phyloP scores from a whole-genome alignment of 257 asterid genomes.

The Marsdenia floribunda region DNA sequence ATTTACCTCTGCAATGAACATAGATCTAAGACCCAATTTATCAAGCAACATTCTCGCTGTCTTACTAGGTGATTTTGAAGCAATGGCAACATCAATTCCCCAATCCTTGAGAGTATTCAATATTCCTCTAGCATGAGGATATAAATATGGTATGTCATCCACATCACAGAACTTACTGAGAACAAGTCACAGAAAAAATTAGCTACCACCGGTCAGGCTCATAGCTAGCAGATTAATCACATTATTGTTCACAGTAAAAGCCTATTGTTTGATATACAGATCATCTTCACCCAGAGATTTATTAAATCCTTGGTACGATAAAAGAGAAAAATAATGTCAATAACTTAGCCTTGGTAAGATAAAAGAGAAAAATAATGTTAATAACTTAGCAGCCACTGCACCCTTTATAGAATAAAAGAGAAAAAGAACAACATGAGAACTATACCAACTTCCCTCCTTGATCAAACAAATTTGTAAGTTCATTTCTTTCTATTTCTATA shows the following conservation, averaged over 20 bases:
- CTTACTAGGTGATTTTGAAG: slow-evolving; percentile 31
- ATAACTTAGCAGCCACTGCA: not conserved
- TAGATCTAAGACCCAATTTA: slow-evolving; percentile 21
- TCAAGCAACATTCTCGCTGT: slow-evolving; percentile 27
- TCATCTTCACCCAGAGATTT: not conserved
- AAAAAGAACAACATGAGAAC: not conserved
- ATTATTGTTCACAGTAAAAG: not conserved
- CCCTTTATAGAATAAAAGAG: not conserved
- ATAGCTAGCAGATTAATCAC: not conserved
- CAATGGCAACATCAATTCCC: slow-evolving; percentile 29
- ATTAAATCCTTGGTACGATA: not conserved
- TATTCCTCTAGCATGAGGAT: slow-evolving; percentile 31
- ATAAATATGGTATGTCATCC: slow-evolving; percentile 19
- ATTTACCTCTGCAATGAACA: slow-evolving; percentile 29
- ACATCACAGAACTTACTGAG: slow-evolving; percentile 22
- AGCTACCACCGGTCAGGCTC: not conserved
- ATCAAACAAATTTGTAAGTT: not conserved
- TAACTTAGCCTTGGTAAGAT: not conserved
- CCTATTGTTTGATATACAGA: not conserved
- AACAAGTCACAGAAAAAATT: not conserved
- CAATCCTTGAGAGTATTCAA: slow-evolving; percentile 22
- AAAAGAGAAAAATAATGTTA: not conserved
- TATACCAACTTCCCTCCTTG: not conserved
- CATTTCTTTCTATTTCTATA: not conserved
- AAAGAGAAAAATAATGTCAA: not conserved